phyloP scores from a whole-genome alignment of 257 asterid genomes.

The Osmanthus fragrans region DNA sequence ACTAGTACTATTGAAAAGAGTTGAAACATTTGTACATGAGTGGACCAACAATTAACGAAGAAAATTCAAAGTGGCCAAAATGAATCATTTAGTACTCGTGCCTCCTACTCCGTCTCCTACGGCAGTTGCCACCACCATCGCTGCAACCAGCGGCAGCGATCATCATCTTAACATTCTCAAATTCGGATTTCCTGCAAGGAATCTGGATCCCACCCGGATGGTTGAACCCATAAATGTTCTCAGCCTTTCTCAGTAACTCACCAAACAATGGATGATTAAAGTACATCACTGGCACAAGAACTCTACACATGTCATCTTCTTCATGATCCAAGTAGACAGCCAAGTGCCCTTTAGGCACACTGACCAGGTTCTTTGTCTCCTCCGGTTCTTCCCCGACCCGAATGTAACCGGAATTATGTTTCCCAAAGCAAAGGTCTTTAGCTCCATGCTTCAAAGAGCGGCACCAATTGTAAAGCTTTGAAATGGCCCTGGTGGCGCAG shows the following conservation, averaged over 20 bases:
- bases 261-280: slow-evolving; percentile 69
- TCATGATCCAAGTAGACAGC: slow-evolving; percentile 67
- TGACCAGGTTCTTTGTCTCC: background rate
- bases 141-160: slow-evolving; percentile 51
- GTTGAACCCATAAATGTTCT: slow-evolving; percentile 54
- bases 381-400: slow-evolving; percentile 38
- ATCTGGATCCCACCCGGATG: slow-evolving; percentile 70
- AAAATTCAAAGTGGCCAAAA: background rate
- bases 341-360: slow-evolving; percentile 58
- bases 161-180: slow-evolving; percentile 53
- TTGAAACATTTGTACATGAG: background rate
- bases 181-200: slow-evolving; percentile 58
- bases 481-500: slow-evolving; percentile 23
- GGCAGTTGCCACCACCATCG: slow-evolving; percentile 31
- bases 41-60: background rate
- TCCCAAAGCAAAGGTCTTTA: slow-evolving; percentile 23
- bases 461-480: slow-evolving; percentile 41
- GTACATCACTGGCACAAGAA: slow-evolving; percentile 64
- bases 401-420: slow-evolving; percentile 30
- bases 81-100: background rate
- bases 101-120: slow-evolving; percentile 31
- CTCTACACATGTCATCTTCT: slow-evolving; percentile 50
- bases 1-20: background rate
- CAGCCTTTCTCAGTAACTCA: slow-evolving; percentile 55
- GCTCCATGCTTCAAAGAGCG: slow-evolving; percentile 26